These are phyloP conservation scores for Cymbopogon citratus DNA, from an alignment of 176 grass and related monocot species.

Conservation along the genomic window DNA sequence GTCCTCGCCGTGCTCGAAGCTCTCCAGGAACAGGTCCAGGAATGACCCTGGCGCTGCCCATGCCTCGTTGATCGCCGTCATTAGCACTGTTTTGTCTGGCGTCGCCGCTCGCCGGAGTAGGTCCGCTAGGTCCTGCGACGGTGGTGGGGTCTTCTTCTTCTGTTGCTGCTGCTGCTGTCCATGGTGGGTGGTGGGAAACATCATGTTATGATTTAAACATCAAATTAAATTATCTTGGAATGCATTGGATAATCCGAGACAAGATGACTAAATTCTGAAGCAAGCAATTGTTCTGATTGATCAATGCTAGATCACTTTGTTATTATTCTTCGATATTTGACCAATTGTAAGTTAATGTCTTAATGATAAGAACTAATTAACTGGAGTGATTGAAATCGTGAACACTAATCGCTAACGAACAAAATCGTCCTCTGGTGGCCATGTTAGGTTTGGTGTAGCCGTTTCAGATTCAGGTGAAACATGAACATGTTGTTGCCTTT, in stretches of 20 bases:
- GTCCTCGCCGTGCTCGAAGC: slow-evolving; percentile 56
- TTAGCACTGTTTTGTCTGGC: slow-evolving; percentile 44
- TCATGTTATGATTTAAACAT: background rate
- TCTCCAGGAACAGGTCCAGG: slow-evolving; percentile 71
- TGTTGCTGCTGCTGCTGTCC: background rate
- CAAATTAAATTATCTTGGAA: background rate
- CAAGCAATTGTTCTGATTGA: too few relatives aligned
- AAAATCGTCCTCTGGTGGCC: too few relatives aligned
- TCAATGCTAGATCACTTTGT: too few relatives aligned
- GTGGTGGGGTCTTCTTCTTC: background rate
- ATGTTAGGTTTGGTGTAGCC: too few relatives aligned
- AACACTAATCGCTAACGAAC: too few relatives aligned
- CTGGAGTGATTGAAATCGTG: too few relatives aligned
- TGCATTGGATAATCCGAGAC: background rate
- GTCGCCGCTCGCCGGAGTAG: slow-evolving; percentile 50
- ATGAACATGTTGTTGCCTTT: too few relatives aligned
- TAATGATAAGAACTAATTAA: too few relatives aligned
- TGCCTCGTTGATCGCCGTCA: slow-evolving; percentile 68
- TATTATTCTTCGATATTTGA: too few relatives aligned
- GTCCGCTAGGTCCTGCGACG: slow-evolving; percentile 32
- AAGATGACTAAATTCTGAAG: too few relatives aligned
- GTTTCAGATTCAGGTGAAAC: too few relatives aligned
- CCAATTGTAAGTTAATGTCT: too few relatives aligned
- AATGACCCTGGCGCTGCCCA: slow-evolving; percentile 62
- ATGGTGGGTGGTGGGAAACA: background rate